These are phyloP conservation scores for Yarrowia phangngaensis DNA, from an alignment of 805 yeast species.

Conservation along the genomic window DNA sequence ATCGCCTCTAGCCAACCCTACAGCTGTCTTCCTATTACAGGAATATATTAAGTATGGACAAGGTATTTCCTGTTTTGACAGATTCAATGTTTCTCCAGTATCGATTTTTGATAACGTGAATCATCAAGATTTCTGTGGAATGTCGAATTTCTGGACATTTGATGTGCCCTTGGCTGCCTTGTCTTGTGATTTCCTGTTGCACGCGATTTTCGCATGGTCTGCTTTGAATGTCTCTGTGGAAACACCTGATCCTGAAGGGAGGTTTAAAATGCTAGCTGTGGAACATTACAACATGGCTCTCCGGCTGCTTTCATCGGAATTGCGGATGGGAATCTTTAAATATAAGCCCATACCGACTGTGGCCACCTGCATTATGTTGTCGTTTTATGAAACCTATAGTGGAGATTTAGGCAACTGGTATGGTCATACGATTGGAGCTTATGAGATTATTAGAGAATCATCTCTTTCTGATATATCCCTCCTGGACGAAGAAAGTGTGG, in stretches of 20 bases:
- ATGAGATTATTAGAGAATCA: slow-evolving; percentile 12
- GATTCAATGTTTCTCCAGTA: slow-evolving; percentile 16
- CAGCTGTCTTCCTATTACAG: slow-evolving; percentile 4
- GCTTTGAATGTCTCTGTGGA: slow-evolving; percentile 14
- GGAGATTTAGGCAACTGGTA: slow-evolving; percentile 27
- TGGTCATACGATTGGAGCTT: slow-evolving; percentile 26
- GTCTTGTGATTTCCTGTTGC: slow-evolving; percentile 6
- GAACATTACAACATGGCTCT: slow-evolving; percentile 12
- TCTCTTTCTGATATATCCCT: background rate
- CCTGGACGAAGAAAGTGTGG: background rate
- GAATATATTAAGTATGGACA: slow-evolving; percentile 19
- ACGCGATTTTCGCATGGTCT: slow-evolving; percentile 14
- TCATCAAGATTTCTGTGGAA: slow-evolving; percentile 10
- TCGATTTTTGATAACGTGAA: slow-evolving; percentile 15
- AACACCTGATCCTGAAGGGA: background rate
- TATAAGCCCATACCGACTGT: slow-evolving; percentile 20
- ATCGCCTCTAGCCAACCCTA: slow-evolving; percentile 11
- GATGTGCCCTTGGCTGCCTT: slow-evolving; percentile 14
- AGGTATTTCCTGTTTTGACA: slow-evolving; percentile 17
- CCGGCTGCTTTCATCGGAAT: slow-evolving; percentile 10
- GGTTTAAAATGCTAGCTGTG: slow-evolving; percentile 6
- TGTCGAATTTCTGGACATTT: slow-evolving; percentile 18
- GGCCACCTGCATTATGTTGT: slow-evolving; percentile 26
- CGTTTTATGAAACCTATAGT: slow-evolving; percentile 24
- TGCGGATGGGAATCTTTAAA: slow-evolving; percentile 13